Evolutionary conservation across 2,329 filamentous ascomycete genomes (phyloP).

Genomic region (Arthrinium phaeospermum): DNA sequence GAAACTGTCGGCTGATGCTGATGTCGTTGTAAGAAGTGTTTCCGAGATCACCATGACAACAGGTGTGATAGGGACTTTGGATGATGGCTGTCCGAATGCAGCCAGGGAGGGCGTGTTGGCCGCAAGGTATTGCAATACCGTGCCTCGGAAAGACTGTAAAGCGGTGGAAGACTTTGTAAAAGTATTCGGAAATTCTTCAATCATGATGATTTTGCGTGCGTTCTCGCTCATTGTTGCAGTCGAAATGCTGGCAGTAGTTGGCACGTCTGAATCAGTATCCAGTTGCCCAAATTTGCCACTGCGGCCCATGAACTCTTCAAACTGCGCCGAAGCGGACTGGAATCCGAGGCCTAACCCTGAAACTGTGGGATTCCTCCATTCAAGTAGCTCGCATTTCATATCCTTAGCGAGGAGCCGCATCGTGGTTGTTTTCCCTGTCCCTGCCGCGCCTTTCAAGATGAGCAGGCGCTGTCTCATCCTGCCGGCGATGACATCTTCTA

Average conservation of each 20-base stretch:
- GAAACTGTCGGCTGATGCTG: constrained; percentile 86
- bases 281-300: constrained; percentile 81
- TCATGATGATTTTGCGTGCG: constrained; percentile 66
- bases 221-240: constrained; percentile 26
- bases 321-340: constrained; percentile 76
- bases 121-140: constrained; percentile 77
- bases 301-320: constrained; percentile 88
- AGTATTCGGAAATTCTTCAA: constrained; percentile 84
- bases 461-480: constrained; percentile 73
- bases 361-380: constrained; percentile 84
- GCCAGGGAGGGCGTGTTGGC: constrained; percentile 65
- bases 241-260: constrained; percentile 21
- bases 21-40: constrained; percentile 83
- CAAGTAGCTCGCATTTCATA: constrained; percentile 78
- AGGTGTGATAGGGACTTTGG: constrained; percentile 63
- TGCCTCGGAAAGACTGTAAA: constrained; percentile 74
- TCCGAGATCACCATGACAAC: constrained; percentile 92
- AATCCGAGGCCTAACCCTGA: constrained; percentile 61
- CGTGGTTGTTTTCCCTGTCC: constrained; percentile 92
- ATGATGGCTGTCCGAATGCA: constrained; percentile 49
- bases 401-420: constrained; percentile 77
- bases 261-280: constrained; percentile 46
- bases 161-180: constrained; percentile 69
- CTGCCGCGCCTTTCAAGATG: constrained; percentile 87
- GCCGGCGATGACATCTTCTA: constrained; percentile 75